Evolutionary conservation across 495 filamentous ascomycete genomes (phyloP), one percentile per base, ranked within the genome.

Genomic region (Aspergillus haitiensis): DNA sequence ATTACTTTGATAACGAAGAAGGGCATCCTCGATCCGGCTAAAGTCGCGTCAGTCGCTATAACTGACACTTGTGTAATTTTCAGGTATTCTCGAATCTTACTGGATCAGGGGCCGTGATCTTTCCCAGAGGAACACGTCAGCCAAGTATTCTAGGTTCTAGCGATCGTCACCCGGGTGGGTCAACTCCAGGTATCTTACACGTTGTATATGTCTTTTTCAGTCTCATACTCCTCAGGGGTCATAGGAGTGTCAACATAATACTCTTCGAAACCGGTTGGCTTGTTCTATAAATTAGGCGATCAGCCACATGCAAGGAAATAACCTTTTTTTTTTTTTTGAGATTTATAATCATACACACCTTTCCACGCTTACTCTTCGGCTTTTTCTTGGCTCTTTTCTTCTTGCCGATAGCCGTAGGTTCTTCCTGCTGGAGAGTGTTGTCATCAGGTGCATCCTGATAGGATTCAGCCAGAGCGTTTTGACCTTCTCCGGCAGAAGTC

Each of bases 11-110:
- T 86, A 99, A 8, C 91, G 88, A 58, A 91, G 87, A 35, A 98
- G 87, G 40, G 90, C 94, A 59, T 84, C 86, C 69, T 98, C 88
- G 15, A 98, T 89, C 44, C 94, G 92, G 46, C 86, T 89, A 36
- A 11, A 37, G n/a, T 3, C 2, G n/a, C 18, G 39, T 63, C 42
- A 63, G 61, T 27, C 21, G 21, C 21, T 42, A 59, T 33, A 27
- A 7, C 5, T 11, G 21, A 37, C 11, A 16, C 39, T 27, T 31
- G 5, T 15, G 18, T 31, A 32, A 18, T 13, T 55, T 31, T 13
- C 16, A 27, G 21, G 21, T 33, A n/a, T 18, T 13, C 11, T 39
- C 33, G 16, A 33, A 35, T 8, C 72, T 75, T 69, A 81, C 79
- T 73, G 65, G 33, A 70, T 62, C 40, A 80, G 72, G 31, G 76